Conservation (phyloP, 2,329 filamentous ascomycete species). For the Teratosphaeria zuluensis region DNA sequence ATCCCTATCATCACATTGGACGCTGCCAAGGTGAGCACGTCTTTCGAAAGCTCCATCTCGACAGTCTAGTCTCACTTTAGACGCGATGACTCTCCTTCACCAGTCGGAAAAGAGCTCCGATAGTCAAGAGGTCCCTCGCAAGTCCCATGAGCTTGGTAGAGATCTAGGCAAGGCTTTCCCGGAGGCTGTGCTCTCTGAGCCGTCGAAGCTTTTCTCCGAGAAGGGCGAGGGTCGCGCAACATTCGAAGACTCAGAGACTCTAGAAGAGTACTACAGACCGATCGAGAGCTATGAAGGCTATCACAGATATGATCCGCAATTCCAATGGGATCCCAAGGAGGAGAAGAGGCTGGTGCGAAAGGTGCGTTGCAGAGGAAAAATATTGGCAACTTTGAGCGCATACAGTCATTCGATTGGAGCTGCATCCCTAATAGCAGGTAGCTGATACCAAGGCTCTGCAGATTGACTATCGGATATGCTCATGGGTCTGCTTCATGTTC, state of each 20-base stretch:
- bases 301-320: constrained; percentile 50
- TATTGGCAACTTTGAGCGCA: background rate
- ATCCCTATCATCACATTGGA: background rate
- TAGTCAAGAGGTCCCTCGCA: background rate
- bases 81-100: background rate
- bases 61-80: background rate
- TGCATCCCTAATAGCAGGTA: too few species aligned
- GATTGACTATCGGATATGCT: constrained; percentile 43
- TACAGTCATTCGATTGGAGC: too few species aligned
- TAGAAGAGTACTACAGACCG: constrained; percentile 14
- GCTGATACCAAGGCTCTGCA: constrained; percentile 12
- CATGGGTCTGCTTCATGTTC: constrained; percentile 46
- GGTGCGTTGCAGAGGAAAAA: constrained; percentile 21
- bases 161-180: background rate
- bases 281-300: constrained; percentile 43
- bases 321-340: constrained; percentile 47
- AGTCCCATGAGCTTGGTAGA: background rate
- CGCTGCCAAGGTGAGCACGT: background rate
- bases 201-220: background rate
- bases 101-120: background rate
- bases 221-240: constrained; percentile 2
- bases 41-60: background rate
- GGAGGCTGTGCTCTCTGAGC: background rate
- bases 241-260: background rate
- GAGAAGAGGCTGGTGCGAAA: constrained; percentile 47